phyloP scores from a whole-genome alignment of 176 grass and related monocot species.

The Avena atlantica region DNA sequence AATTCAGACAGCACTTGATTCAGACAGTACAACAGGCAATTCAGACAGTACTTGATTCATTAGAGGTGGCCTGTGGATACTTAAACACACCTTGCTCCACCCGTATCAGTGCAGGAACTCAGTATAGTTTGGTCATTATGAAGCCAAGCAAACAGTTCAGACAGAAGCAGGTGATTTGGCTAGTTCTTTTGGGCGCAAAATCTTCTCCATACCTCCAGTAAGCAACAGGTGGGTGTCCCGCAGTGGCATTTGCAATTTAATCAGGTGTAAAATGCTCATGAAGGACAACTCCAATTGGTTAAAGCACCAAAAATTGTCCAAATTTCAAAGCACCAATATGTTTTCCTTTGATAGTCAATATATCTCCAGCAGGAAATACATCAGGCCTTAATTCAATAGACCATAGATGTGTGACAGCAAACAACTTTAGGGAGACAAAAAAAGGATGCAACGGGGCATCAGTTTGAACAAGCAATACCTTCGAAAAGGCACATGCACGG shows the following conservation, averaged over 20 bases:
- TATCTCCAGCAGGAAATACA: neutral
- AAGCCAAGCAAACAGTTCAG: constrained; percentile 84
- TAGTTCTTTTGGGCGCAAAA: constrained; percentile 78
- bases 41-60: neutral
- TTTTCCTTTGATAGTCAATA: neutral
- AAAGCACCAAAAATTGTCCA: neutral
- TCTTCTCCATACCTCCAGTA: constrained; percentile 89
- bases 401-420: neutral
- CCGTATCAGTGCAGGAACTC: constrained; percentile 88
- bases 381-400: neutral
- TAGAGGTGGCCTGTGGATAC: neutral
- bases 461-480: constrained; percentile 54
- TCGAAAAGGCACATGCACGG: constrained; percentile 87
- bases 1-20: neutral
- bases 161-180: constrained; percentile 85
- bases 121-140: constrained; percentile 87
- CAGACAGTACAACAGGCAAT: neutral
- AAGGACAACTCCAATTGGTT: neutral
- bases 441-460: neutral
- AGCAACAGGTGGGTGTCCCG: constrained; percentile 84
- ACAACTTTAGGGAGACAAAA: neutral
- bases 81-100: constrained; percentile 73
- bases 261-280: neutral
- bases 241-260: constrained; percentile 10
- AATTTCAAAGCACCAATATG: neutral